Evolutionary conservation across 495 filamentous ascomycete genomes (phyloP).

Genomic region (Bathelium albidoporum): DNA sequence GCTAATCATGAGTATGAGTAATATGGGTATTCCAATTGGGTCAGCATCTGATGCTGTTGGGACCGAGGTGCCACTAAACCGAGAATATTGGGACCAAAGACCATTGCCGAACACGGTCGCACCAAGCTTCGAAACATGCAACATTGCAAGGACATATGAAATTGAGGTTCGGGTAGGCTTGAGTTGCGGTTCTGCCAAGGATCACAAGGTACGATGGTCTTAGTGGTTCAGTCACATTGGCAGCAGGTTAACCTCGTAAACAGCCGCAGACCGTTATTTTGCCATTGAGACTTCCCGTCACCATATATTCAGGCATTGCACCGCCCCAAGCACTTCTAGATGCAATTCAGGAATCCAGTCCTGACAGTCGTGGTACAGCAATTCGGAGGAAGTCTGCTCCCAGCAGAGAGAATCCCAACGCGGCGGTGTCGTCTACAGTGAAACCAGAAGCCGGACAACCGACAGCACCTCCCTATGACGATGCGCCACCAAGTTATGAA

Average conservation of each 20-base stretch:
- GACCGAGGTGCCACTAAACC: constrained; percentile 57
- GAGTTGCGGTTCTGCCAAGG: constrained; percentile 39
- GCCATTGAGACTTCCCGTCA: constrained; percentile 64
- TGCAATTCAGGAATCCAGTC: constrained; percentile 40
- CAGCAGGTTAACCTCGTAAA: constrained; percentile 1
- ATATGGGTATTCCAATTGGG: constrained; percentile 55
- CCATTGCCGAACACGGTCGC: constrained; percentile 73
- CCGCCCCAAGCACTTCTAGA: constrained; percentile 68
- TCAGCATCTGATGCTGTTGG: constrained; percentile 47
- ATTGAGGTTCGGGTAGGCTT: constrained; percentile 73
- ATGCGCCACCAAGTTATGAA: constrained; percentile 37
- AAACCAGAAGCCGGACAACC: too few species aligned
- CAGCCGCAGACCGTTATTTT: constrained; percentile 62
- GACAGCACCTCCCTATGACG: constrained; percentile 25
- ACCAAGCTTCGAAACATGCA: constrained; percentile 81
- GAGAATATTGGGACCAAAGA: constrained; percentile 54
- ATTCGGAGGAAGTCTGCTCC: constrained; percentile 7
- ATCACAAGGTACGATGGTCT: constrained; percentile 29
- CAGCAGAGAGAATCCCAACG: background rate
- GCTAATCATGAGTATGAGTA: constrained; percentile 57
- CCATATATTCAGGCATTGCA: constrained; percentile 83
- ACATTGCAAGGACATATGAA: constrained; percentile 70
- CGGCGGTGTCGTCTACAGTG: too few species aligned
- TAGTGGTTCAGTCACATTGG: background rate
- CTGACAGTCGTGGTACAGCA: constrained; percentile 9